A percentile compares a stretch with the other conserved stretches of the same genome.
Conservation (phyloP, 2,329 filamentous ascomycete genomes). For the Sporothrix phasma region DNA sequence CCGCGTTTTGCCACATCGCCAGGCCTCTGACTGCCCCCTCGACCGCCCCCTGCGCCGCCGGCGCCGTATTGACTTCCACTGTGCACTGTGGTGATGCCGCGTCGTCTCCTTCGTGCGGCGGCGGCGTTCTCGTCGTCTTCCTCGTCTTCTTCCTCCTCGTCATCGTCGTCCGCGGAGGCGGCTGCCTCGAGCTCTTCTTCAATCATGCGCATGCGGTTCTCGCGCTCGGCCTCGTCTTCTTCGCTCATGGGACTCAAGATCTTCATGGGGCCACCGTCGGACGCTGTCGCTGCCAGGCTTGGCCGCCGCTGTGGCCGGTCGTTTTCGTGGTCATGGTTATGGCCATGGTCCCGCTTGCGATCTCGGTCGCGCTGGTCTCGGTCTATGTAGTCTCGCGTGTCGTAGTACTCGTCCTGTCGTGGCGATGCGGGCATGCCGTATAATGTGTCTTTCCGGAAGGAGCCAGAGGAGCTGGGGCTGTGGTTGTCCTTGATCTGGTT, state of each 20-base stretch:
- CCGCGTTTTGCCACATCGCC: conserved; percentile 27
- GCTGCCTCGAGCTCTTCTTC: conserved; percentile 26
- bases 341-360: background rate
- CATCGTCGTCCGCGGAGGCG: conserved; percentile 29
- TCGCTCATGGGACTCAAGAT: conserved; percentile 81
- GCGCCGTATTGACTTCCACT: background rate
- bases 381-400: conserved; percentile 4
- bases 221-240: conserved; percentile 56
- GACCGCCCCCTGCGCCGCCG: background rate
- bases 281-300: conserved; percentile 1
- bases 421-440: conserved; percentile 9
- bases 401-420: conserved; percentile 14
- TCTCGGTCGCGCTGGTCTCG: background rate
- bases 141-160: conserved; percentile 33
- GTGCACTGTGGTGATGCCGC: background rate
- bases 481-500: conserved; percentile 90
- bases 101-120: conserved; percentile 32
- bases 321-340: background rate
- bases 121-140: conserved; percentile 31
- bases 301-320: conserved; percentile 4
- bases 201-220: conserved; percentile 36
- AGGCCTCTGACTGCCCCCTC: background rate
- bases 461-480: conserved; percentile 47
- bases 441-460: conserved; percentile 40
- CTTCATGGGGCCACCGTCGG: conserved; percentile 43